These are phyloP conservation scores for Fomes fomentarius DNA, from an alignment of 1,284 basidiomycete genomes.

Conservation along the genomic window DNA sequence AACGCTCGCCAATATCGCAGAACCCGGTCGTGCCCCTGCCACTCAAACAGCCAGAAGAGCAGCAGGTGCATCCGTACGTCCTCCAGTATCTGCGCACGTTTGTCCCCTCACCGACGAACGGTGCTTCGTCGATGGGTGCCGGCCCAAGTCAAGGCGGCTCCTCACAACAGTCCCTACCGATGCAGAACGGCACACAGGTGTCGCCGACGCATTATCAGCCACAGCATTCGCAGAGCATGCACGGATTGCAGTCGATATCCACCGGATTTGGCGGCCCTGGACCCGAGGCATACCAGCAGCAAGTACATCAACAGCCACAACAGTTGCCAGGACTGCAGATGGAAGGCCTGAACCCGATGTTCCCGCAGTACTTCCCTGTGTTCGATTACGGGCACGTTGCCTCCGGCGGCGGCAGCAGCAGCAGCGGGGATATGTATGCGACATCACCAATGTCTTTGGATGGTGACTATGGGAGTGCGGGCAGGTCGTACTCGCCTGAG, in stretches of 20 bases:
- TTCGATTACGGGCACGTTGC: slow-evolving; percentile 64
- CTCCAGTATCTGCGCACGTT: slow-evolving; percentile 72
- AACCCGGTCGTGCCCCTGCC: slow-evolving; percentile 57
- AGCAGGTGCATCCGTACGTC: slow-evolving; percentile 57
- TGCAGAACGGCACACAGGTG: slow-evolving; percentile 22
- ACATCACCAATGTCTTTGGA: slow-evolving; percentile 33
- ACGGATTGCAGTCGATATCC: slow-evolving; percentile 20
- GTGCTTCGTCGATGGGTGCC: slow-evolving; percentile 1
- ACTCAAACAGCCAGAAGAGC: slow-evolving; percentile 32
- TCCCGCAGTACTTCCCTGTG: slow-evolving; percentile 76
- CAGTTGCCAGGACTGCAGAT: slow-evolving; percentile 24
- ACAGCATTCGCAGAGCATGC: slow-evolving; percentile 19
- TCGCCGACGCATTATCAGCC: slow-evolving; percentile 27
- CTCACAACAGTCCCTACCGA: slow-evolving; percentile 19
- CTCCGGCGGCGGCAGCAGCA: slow-evolving; percentile 17
- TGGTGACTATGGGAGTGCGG: slow-evolving; percentile 20
- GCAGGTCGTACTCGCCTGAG: slow-evolving; percentile 36
- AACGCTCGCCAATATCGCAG: slow-evolving; percentile 68
- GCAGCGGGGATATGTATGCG: slow-evolving; percentile 22
- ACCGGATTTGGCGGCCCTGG: slow-evolving; percentile 9
- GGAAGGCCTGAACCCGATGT: slow-evolving; percentile 34
- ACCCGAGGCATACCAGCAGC: slow-evolving; percentile 12
- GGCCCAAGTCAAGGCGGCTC: slow-evolving; percentile 17
- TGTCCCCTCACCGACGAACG: slow-evolving; percentile 34
- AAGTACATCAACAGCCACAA: slow-evolving; percentile 11